These are phyloP conservation scores for Xylariaceae sp. DNA, from an alignment of 2,329 filamentous ascomycete species.

Conservation along the genomic window DNA sequence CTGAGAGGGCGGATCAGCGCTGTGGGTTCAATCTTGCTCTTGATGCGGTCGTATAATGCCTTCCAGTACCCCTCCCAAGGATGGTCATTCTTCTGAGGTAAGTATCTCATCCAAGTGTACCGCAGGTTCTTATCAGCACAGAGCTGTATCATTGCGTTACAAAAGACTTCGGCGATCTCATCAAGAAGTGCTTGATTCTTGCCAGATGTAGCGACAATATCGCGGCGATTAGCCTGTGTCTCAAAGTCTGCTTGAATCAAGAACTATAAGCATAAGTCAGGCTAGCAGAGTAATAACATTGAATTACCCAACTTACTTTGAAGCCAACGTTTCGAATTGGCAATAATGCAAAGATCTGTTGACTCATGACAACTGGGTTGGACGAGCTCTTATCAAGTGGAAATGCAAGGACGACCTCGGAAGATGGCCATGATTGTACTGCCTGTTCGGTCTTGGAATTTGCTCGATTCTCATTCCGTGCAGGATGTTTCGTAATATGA, in stretches of 20 bases:
- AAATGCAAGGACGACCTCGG: slow-evolving; percentile 55
- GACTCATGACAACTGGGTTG: slow-evolving; percentile 47
- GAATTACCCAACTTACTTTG: slow-evolving; percentile 35
- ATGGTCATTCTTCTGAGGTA: slow-evolving; percentile 43
- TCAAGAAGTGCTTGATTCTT: slow-evolving; percentile 48
- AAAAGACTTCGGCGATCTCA: slow-evolving; percentile 48
- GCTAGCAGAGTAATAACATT: not conserved
- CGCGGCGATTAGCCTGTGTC: slow-evolving; percentile 51
- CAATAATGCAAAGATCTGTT: slow-evolving; percentile 54
- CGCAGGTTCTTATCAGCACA: slow-evolving; percentile 44
- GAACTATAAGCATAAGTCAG: slow-evolving; percentile 39
- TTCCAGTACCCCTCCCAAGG: slow-evolving; percentile 22
- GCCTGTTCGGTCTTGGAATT: slow-evolving; percentile 34
- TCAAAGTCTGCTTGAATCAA: slow-evolving; percentile 59
- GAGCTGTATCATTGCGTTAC: slow-evolving; percentile 48
- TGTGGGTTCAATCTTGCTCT: not conserved
- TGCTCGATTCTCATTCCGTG: slow-evolving; percentile 44
- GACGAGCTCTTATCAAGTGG: slow-evolving; percentile 43
- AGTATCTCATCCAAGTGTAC: slow-evolving; percentile 54
- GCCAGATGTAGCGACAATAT: slow-evolving; percentile 46
- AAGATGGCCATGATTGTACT: slow-evolving; percentile 28
- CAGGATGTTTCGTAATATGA: slow-evolving; percentile 37
- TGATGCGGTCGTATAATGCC: not conserved
- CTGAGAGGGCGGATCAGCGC: slow-evolving; percentile 36
- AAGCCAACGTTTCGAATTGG: slow-evolving; percentile 51